phyloP scores from a whole-genome alignment of 768 basidiomycete genomes.

The Obba rivulosa region DNA sequence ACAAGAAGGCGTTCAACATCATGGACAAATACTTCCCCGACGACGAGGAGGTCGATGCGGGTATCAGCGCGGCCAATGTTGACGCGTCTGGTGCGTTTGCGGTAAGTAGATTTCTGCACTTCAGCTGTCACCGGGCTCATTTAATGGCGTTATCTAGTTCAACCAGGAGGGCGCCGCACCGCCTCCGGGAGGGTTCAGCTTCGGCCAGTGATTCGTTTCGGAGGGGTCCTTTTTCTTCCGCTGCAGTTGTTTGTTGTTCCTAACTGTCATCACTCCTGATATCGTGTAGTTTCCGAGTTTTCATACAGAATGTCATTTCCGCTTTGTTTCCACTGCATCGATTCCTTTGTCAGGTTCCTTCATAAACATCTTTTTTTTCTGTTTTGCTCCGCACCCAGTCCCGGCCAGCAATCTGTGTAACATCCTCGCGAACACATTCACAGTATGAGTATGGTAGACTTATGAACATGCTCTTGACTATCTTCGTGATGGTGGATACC shows the following conservation, averaged over 20 bases:
- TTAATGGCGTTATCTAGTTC: constrained; percentile 44
- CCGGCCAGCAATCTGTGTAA: too few relatives aligned
- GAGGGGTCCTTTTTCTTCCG: too few relatives aligned
- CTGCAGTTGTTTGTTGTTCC: not conserved
- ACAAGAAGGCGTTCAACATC: constrained; percentile 99
- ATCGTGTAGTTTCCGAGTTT: constrained; percentile 14
- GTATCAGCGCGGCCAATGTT: constrained; percentile 69
- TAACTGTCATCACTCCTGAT: not conserved
- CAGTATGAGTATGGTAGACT: not conserved
- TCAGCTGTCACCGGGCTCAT: constrained; percentile 3
- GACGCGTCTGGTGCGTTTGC: constrained; percentile 71
- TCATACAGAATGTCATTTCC: constrained; percentile 15
- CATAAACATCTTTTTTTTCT: too few relatives aligned
- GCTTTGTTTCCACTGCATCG: constrained; percentile 1
- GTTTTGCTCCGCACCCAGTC: too few relatives aligned
- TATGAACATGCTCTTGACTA: too few relatives aligned
- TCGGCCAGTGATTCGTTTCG: constrained; percentile 50
- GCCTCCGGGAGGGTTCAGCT: constrained; percentile 95
- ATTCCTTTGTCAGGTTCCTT: not conserved
- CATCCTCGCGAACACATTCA: too few relatives aligned
- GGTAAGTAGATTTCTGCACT: constrained; percentile 36
- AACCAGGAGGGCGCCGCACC: constrained; percentile 81
- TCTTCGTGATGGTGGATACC: too few relatives aligned
- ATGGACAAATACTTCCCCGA: constrained; percentile 99
- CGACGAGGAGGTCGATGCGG: constrained; percentile 89